These are phyloP conservation scores for Oryza brachyantha DNA, from an alignment of 176 grass and related monocot species.

Conservation along the genomic window DNA sequence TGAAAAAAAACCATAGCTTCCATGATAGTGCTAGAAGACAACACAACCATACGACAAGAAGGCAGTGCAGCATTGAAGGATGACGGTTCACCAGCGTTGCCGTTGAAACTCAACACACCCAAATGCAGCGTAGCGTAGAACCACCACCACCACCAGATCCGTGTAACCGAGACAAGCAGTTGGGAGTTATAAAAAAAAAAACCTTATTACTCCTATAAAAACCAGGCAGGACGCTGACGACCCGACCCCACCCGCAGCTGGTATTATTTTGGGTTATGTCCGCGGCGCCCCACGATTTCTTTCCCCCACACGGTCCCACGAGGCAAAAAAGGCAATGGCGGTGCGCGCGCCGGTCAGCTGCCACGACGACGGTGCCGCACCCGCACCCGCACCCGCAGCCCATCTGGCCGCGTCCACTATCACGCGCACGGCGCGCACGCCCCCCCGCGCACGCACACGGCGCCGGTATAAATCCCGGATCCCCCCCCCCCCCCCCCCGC, in stretches of 20 bases:
- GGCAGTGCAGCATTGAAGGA: not conserved
- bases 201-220: too few species aligned
- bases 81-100: too few species aligned
- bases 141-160: not conserved
- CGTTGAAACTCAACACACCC: too few species aligned
- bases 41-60: too few species aligned
- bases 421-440: not conserved
- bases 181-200: not conserved
- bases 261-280: too few species aligned
- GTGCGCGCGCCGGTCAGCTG: not conserved
- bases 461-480: constrained; percentile 32
- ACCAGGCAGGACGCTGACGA: not conserved
- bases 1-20: too few species aligned
- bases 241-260: not conserved
- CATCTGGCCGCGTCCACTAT: not conserved
- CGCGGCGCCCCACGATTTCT: too few species aligned
- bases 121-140: too few species aligned
- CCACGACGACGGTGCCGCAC: not conserved
- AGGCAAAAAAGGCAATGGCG: not conserved
- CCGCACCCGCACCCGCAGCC: not conserved
- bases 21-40: too few species aligned
- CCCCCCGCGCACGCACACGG: not conserved
- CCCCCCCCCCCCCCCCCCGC: too few species aligned
- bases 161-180: not conserved
- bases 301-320: not conserved